Evolutionary conservation across 2,329 filamentous ascomycete species (phyloP), one percentile per base, ranked within the genome.

Genomic region (Coniella vitis): DNA sequence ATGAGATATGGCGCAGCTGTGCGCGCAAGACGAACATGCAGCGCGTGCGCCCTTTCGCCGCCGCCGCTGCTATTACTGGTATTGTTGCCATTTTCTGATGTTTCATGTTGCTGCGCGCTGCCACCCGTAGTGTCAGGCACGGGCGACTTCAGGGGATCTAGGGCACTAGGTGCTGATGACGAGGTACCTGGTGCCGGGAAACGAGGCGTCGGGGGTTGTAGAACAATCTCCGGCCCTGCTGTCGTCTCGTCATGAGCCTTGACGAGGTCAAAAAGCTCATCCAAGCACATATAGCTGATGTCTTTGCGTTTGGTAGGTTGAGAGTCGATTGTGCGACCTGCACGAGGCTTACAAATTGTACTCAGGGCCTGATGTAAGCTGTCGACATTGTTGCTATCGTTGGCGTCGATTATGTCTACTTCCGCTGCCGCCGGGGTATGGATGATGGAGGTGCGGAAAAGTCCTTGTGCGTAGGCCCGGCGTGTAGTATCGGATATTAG

Each of bases 381-480:
- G 3, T 75, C 70, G 1, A 55, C 54, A 20, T 66, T 63, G 19
- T 57, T 70, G 53, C 48, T 69, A 58, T 44, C 74, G 53, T 58
- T 69, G 56, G 40, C 79, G 72, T 52, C 85, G 59, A 72, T 86
- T 70, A 70, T 73, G 0, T 63, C 71, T 12, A 75, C 73, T 55
- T 89, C 81, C 0, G 67, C 63, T 0, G 71, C 71, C 0, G 73
- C 67, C 0, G 81, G 78, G 1, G 75, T 65, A 62, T 95, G 89
- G 44, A 96, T 82, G 49, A 95, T 80, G 1, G 90, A 95, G 25
- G 82, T 87, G 39, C 76, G 74, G 68, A 97, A 95, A 1, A 98
- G 75, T 20, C 82, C 84, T 55, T 84, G 78, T 0, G 85, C 80
- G 59, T 90, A 95, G 1, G 77, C 69, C 46, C 77, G 77, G 36